These are phyloP conservation scores for Warburgia ugandensis DNA, from an alignment of 164 flowering plant genomes.

Conservation along the genomic window DNA sequence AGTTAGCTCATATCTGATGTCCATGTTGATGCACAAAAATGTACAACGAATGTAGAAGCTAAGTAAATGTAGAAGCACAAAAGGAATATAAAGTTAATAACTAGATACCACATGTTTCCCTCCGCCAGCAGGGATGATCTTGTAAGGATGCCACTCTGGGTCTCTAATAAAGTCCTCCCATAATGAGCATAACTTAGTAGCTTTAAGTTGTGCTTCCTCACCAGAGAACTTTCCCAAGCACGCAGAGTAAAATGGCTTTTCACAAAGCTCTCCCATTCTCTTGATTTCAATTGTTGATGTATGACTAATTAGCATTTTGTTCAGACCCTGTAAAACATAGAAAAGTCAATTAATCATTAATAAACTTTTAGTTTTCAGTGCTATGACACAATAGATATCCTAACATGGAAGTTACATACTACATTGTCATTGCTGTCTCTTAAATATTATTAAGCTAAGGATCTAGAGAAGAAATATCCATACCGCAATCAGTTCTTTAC, in stretches of 20 bases:
- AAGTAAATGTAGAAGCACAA: too few species aligned
- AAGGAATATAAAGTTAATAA: too few species aligned
- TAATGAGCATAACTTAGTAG: constrained; percentile 49
- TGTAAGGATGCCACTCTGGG: constrained; percentile 81
- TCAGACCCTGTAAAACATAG: constrained; percentile 40
- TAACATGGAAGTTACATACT: too few species aligned
- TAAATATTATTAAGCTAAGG: too few species aligned
- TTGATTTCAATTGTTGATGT: constrained; percentile 45
- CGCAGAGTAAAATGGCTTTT: constrained; percentile 47
- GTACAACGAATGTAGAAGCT: too few species aligned
- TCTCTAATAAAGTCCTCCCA: constrained; percentile 71
- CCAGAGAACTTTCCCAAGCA: constrained; percentile 43
- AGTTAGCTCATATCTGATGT: too few species aligned
- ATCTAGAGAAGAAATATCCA: constrained; percentile 9
- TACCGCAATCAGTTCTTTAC: constrained; percentile 48
- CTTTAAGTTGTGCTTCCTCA: constrained; percentile 46
- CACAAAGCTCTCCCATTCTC: constrained; percentile 81
- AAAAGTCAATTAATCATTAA: neutral
- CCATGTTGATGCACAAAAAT: too few species aligned
- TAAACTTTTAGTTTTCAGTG: too few species aligned
- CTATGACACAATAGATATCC: too few species aligned
- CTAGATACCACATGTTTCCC: too few species aligned
- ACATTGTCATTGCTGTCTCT: too few species aligned
- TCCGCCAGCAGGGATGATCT: too few species aligned
- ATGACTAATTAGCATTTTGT: constrained; percentile 22